These are phyloP conservation scores for Umbellularia californica DNA, from an alignment of 164 flowering plant species.

Conservation along the genomic window DNA sequence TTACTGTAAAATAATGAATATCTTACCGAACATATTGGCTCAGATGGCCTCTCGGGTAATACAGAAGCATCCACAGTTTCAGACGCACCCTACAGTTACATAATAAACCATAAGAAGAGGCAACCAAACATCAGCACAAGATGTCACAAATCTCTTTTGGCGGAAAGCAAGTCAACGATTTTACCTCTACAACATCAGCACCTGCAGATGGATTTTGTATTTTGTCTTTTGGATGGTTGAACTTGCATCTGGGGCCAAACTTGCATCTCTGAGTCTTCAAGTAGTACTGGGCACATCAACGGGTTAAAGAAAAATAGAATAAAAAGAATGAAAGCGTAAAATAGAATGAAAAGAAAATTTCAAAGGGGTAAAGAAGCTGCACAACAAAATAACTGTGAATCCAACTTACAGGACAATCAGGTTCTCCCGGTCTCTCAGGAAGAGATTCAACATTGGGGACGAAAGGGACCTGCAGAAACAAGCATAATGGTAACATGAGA, in stretches of 20 bases:
- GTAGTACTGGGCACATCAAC: conserved; percentile 55
- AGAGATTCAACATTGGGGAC: conserved; percentile 39
- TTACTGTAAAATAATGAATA: not conserved
- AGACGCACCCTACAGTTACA: conserved; percentile 34
- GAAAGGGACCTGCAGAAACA: conserved; percentile 48
- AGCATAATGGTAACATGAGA: not conserved
- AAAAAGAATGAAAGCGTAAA: not conserved
- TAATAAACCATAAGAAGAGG: not conserved
- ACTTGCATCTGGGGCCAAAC: conserved; percentile 84
- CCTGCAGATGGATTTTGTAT: conserved; percentile 4
- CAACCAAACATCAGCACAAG: not conserved
- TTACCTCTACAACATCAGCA: not conserved
- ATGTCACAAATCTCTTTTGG: not conserved
- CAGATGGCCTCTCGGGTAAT: conserved; percentile 90
- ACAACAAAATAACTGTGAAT: not conserved
- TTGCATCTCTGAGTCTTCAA: conserved; percentile 93
- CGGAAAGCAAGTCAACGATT: not conserved
- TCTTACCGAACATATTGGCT: conserved; percentile 81
- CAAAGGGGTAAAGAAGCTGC: not conserved
- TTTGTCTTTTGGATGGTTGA: conserved; percentile 84
- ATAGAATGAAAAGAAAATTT: not conserved
- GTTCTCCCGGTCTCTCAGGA: conserved; percentile 89
- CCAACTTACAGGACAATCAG: conserved; percentile 81
- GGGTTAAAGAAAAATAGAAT: not conserved
- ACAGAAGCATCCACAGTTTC: conserved; percentile 30